Percentiles rank a stretch among this genome's conserved stretches.
phyloP scores from a whole-genome alignment of 306 rosid species.

The Lathyrus oleraceus region DNA sequence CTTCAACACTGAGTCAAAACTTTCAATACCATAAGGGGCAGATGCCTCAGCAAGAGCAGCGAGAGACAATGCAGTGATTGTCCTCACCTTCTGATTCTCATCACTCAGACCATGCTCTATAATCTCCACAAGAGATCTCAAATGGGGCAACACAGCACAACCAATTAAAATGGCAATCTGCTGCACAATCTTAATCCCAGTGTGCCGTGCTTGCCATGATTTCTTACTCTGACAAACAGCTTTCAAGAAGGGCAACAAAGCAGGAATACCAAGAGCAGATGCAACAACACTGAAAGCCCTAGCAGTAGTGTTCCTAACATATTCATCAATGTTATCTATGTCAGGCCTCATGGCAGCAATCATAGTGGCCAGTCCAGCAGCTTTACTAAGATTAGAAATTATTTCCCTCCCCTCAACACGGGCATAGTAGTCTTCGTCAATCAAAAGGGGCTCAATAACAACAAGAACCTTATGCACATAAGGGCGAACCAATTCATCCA shows the following conservation, averaged over 20 bases:
- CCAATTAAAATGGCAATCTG: conserved; percentile 98
- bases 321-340: conserved; percentile 92
- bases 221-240: conserved; percentile 98
- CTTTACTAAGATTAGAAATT: conserved; percentile 93
- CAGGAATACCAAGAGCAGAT: conserved; percentile 94
- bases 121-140: conserved; percentile 88
- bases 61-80: conserved; percentile 88
- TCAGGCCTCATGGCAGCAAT: conserved; percentile 99
- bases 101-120: conserved; percentile 89
- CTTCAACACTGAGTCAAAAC: conserved; percentile 91
- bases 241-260: conserved; percentile 86
- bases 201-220: conserved; percentile 96
- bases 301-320: conserved; percentile 93
- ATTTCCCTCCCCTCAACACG: conserved; percentile 97
- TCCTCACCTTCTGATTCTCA: conserved; percentile 96
- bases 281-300: conserved; percentile 98
- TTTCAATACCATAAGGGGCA: conserved; percentile 95
- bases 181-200: conserved; percentile 95
- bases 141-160: conserved; percentile 87
- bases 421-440: conserved; percentile 96
- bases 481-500: conserved; percentile 94
- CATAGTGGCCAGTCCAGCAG: conserved; percentile 98
- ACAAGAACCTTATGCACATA: conserved; percentile 96
- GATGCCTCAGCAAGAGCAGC: conserved; percentile 99
- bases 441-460: conserved; percentile 91